phyloP scores from a whole-genome alignment of 2,329 filamentous ascomycete genomes.

The Pyrenophora teres region DNA sequence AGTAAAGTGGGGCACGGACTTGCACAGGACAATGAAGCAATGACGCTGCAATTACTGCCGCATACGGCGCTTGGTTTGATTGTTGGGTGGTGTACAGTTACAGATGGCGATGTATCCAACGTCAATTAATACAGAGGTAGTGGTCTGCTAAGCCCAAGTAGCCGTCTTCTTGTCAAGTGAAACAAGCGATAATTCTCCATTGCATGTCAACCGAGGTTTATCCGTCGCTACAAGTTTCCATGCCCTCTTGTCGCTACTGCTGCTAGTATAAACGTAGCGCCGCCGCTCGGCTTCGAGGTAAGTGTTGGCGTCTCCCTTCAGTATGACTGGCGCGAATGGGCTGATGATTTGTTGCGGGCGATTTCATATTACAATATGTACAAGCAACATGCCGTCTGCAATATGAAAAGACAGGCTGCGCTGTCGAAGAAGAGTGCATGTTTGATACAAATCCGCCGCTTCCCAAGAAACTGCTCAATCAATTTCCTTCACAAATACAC shows the following conservation, averaged over 20 bases:
- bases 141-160: neutral
- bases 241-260: neutral
- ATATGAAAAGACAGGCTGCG: constrained; percentile 14
- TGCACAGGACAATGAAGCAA: constrained; percentile 18
- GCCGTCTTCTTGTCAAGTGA: too few species aligned
- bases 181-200: too few species aligned
- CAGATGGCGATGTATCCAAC: neutral
- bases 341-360: constrained; percentile 13
- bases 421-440: constrained; percentile 10
- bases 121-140: neutral
- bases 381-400: constrained; percentile 21
- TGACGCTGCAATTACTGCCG: constrained; percentile 16
- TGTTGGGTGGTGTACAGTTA: neutral
- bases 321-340: constrained; percentile 6
- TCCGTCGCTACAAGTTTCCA: neutral
- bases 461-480: neutral
- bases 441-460: neutral
- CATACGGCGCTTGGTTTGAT: constrained; percentile 10
- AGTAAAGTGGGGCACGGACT: constrained; percentile 17
- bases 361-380: constrained; percentile 29
- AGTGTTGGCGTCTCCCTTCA: neutral
- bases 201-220: constrained; percentile 27
- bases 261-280: neutral
- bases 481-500: constrained; percentile 13
- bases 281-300: too few species aligned